These are phyloP conservation scores for Leccinellum rugosiceps DNA, from an alignment of 768 basidiomycete genomes.

Conservation along the genomic window DNA sequence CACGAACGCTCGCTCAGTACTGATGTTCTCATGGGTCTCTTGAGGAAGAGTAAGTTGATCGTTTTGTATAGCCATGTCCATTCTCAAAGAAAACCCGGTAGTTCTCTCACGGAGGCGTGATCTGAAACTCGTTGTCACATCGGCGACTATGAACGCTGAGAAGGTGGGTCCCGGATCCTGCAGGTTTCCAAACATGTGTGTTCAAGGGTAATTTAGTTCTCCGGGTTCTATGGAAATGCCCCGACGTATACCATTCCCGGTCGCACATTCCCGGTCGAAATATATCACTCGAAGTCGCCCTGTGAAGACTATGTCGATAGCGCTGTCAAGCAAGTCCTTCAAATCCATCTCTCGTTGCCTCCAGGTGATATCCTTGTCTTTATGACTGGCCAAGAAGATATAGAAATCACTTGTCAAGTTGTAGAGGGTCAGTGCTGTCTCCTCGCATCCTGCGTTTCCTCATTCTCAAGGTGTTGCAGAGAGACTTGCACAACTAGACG, in stretches of 20 bases:
- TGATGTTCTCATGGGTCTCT: conserved; percentile 95
- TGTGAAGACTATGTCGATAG: conserved; percentile 99
- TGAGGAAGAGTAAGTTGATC: conserved; percentile 75
- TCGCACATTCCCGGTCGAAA: conserved; percentile 97
- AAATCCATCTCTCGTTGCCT: conserved; percentile 92
- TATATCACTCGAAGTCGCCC: conserved; percentile 92
- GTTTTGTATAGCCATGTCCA: not conserved
- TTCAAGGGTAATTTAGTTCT: conserved; percentile 62
- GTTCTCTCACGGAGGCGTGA: conserved; percentile 89
- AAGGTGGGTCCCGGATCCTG: conserved; percentile 54
- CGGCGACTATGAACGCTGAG: conserved; percentile 99
- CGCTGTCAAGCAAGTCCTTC: conserved; percentile 95
- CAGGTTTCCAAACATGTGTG: not conserved
- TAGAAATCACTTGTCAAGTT: conserved; percentile 95
- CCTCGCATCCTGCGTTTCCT: not conserved
- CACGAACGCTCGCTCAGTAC: conserved; percentile 97
- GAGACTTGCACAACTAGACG: conserved; percentile 87
- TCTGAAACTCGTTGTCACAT: conserved; percentile 94
- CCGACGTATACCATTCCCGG: conserved; percentile 92
- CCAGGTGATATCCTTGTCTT: conserved; percentile 96
- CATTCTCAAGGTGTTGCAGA: conserved; percentile 46
- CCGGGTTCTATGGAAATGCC: conserved; percentile 90
- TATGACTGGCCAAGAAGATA: conserved; percentile 99
- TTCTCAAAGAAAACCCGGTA: conserved; percentile 25
- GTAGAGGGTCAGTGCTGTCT: conserved; percentile 60